Base-by-base conservation (phyloP, 805 yeast species). In the Cyberlindnera petersonii region DNA sequence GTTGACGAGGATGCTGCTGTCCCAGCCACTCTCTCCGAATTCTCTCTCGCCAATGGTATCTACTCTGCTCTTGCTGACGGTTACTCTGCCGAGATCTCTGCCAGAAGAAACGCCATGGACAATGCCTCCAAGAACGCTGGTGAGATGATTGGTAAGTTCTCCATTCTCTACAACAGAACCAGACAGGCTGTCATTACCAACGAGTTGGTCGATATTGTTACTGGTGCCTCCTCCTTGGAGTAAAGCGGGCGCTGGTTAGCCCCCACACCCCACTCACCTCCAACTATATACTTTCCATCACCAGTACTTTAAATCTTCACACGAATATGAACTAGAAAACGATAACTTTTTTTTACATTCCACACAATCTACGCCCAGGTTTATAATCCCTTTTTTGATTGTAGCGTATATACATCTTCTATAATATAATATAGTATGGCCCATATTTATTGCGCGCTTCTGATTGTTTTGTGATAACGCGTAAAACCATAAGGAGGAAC, bases 61-160 rank as follows among this genome's bases (percentile, higher is more conserved):
- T 78, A 83, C 65, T 71, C 89, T 60, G 97, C 96, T 46, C 77
- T 89, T 76, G 91, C 97, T 50, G 96, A 93, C 66, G 98, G 97
- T 69, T 89, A 91, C 69, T 97, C 98, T 47, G 86, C 98, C 43
- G 98, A 91, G 76, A 77, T 89, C 53, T 83, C 94, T 50, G 96
- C 98, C 46, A 89, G 98, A 82, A 89, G 98, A 81, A 91, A 87
- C 66, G 98, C 98, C 56, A 91, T 91, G 98, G 98, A 91, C 72
- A 93, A 93, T 64, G 98, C 98, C 49, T 88, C 97, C 56, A 91
- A 93, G 93, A 91, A 91, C 66, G 98, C 98, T 49, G 96, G 95
- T 72, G 98, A 93, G 60, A 93, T 93, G 98, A 93, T 93, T 65
- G 80, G 77, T 72, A 83, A 78, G 64, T 91, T 86, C 84, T 84